Evolutionary conservation across 768 basidiomycete genomes (phyloP), one percentile per base, ranked within the genome.

Genomic region (Kwoniella mangroviensis): DNA sequence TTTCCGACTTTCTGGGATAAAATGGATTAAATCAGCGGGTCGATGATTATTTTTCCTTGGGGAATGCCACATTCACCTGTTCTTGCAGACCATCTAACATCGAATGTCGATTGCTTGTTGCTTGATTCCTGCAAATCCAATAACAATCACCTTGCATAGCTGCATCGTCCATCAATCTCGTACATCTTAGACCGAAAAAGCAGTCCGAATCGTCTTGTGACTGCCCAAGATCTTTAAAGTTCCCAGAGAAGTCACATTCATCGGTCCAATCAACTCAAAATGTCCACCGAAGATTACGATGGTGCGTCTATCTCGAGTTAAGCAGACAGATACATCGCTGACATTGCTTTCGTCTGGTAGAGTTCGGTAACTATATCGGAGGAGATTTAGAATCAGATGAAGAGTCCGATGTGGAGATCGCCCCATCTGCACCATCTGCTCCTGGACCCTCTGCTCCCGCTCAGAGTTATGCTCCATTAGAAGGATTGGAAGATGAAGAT

Each of bases 341-440:
- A 69, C 26, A 65, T 51, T 15, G 15, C 7, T 42, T 26, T n/a
- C 12, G 3, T n/a, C 15, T 4, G 34, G 17, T 62, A 82, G 82
- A 98, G 85, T 96, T 96, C 80, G 95, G 94, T 75, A 98, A 97
- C 87, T 97, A 98, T 84, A 95, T 98, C 81, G 95, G 94, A 70
- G 93, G 89, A 26, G 95, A 96, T 86, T 85, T 96, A 58, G 93
- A 92, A 77, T 96, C 94, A 42, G 94, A 96, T 79, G 80, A 82
- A n/a, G 83, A 72, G 10, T 76, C 73, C 53, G 91, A 92, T 61
- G 88, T 88, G 81, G 73, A 90, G 24, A 65, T 75, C 88, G 67
- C 67, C 21, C 74, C 73, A 6, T 68, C 73, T 24, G 71, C 75
- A 17, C 56, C 67, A 6, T 66, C 70, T n/a, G 71, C 83, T 81